A percentile compares a stretch with the other conserved stretches of the same genome.
Conservation (phyloP, 768 basidiomycete species). For the Pilatotrama ljubarskyi region DNA sequence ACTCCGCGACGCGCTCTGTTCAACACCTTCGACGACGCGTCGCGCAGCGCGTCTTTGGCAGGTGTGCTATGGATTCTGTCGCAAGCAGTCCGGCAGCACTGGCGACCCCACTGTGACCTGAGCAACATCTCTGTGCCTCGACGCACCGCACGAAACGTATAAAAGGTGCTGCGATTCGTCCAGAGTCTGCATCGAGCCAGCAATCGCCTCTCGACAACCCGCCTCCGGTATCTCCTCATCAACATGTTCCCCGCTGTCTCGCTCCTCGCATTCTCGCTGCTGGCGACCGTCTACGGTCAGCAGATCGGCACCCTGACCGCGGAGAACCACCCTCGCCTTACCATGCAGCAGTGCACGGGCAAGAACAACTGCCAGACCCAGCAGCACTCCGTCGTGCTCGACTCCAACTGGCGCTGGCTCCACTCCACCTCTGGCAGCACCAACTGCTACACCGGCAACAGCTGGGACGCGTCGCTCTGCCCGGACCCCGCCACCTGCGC, state of each 20-base stretch:
- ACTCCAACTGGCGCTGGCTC: slow-evolving; percentile 48
- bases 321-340: slow-evolving; percentile 49
- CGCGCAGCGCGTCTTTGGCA: neutral
- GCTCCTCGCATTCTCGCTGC: slow-evolving; percentile 30
- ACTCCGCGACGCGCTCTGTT: neutral
- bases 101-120: neutral
- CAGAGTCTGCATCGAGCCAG: slow-evolving; percentile 18
- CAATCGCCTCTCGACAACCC: slow-evolving; percentile 16
- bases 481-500: slow-evolving; percentile 51
- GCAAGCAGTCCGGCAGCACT: neutral
- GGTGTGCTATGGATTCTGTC: neutral
- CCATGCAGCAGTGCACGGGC: slow-evolving; percentile 49
- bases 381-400: slow-evolving; percentile 38
- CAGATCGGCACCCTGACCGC: slow-evolving; percentile 49
- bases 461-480: slow-evolving; percentile 54
- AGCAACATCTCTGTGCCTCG: neutral
- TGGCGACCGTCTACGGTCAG: slow-evolving; percentile 46
- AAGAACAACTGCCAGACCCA: slow-evolving; percentile 39
- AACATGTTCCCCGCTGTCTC: slow-evolving; percentile 32
- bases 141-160: neutral
- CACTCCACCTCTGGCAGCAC: slow-evolving; percentile 37
- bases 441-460: slow-evolving; percentile 58
- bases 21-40: slow-evolving; percentile 11
- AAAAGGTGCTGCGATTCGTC: neutral
- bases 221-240: slow-evolving; percentile 8